These are phyloP conservation scores for Datura wrightii DNA, from an alignment of 257 asterid species.

Conservation along the genomic window DNA sequence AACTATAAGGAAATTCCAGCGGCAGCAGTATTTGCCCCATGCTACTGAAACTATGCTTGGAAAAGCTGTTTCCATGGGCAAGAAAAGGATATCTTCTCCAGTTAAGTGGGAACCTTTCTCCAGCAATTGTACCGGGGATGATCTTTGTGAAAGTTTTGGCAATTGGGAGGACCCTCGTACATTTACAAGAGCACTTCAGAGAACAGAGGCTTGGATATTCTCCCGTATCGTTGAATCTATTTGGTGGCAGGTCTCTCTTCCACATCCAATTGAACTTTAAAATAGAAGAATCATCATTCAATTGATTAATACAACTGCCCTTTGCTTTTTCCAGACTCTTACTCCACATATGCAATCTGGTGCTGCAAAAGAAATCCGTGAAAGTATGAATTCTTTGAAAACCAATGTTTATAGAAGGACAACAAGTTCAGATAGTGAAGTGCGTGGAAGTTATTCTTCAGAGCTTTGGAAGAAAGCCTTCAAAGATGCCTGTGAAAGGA, in stretches of 20 bases:
- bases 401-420: slow-evolving; percentile 49
- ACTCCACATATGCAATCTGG: slow-evolving; percentile 86
- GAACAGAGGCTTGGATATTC: slow-evolving; percentile 78
- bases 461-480: slow-evolving; percentile 89
- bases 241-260: slow-evolving; percentile 85
- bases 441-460: slow-evolving; percentile 59
- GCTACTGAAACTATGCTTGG: slow-evolving; percentile 44
- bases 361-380: slow-evolving; percentile 54
- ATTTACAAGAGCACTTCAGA: slow-evolving; percentile 66
- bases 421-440: slow-evolving; percentile 52
- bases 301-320: slow-evolving; percentile 26
- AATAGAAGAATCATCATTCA: slow-evolving; percentile 27
- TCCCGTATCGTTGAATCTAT: slow-evolving; percentile 76
- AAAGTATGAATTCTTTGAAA: slow-evolving; percentile 43
- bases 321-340: slow-evolving; percentile 58
- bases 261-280: slow-evolving; percentile 13
- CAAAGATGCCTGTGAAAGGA: slow-evolving; percentile 80
- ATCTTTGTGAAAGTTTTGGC: slow-evolving; percentile 40
- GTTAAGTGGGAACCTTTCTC: slow-evolving; percentile 64
- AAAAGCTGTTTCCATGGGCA: slow-evolving; percentile 33
- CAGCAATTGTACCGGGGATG: slow-evolving; percentile 41
- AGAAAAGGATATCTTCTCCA: slow-evolving; percentile 46
- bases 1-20: slow-evolving; percentile 55
- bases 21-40: slow-evolving; percentile 42
- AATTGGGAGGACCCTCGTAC: slow-evolving; percentile 67